Base-by-base conservation (phyloP, 2,329 filamentous ascomycete genomes). In the Ploettnerulaceae sp. region DNA sequence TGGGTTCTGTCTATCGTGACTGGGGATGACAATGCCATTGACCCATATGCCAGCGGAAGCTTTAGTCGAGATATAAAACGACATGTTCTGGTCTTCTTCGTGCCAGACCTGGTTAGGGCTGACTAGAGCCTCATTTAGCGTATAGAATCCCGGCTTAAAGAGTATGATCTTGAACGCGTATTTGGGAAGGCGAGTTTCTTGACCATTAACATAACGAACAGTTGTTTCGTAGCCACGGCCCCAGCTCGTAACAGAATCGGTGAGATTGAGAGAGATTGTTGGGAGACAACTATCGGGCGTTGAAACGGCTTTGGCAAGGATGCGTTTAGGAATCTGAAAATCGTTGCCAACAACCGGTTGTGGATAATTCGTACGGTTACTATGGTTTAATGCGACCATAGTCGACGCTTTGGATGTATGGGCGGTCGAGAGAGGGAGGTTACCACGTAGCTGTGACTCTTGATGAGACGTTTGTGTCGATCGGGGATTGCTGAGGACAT, bases 101-200 rank as follows among this genome's bases (percentile, higher is more conserved):
- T 38, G 47, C 47, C 49, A 55, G 12, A 48, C 28, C 11, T 54
- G 36, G n/a, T 39, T 37, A 43, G 28, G 29, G 6, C 29, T 34
- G 12, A 34, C 56, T 7, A 69, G 72, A 70, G 73, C 81, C n/a
- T 28, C 31, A 17, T 29, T 28, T 47, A 75, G 72, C 41, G 75
- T 75, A 47, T 87, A 83, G 48, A 83, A 82, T 8, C 77, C 78
- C 0, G 81, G 75, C 45, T 78, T 81, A 75, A 84, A 89, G 22
- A 93, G 78, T 25, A 88, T 72, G 28, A 96, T 71, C 58, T 86
- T 84, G 57, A 95, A 80, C 0, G 87, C 89, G 53, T 83, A 82
- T 61, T 91, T 91, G 1, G 90, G 88, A 26, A 97, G 79, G 12
- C 82, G 82, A 2, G 72, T 75, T 55, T 96, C 88, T 18, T 70